Conservation (phyloP, 2,329 filamentous ascomycete species). For the Phyllachora maydis region DNA sequence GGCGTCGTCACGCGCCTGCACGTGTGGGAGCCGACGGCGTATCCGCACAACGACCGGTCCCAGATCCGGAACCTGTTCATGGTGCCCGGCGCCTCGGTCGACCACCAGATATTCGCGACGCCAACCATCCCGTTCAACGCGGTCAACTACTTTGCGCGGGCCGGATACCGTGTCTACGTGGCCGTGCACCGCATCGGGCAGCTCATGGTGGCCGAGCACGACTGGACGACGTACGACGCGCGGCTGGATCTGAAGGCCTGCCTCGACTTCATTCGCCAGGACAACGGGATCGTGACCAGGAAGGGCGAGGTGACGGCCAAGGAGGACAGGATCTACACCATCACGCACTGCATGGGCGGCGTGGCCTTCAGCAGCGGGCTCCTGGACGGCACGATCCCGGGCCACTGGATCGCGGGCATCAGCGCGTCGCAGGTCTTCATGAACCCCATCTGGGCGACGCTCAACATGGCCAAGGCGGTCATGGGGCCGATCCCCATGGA, state of each 20-base stretch:
- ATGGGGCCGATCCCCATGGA: slow-evolving; percentile 25
- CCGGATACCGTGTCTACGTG: slow-evolving; percentile 38
- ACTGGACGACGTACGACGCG: slow-evolving; percentile 38
- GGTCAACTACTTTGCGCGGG: slow-evolving; percentile 38
- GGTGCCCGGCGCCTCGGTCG: slow-evolving; percentile 40
- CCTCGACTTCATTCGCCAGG: slow-evolving; percentile 26
- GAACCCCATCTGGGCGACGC: slow-evolving; percentile 33
- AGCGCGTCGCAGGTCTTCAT: slow-evolving; percentile 41
- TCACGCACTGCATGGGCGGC: slow-evolving; percentile 43
- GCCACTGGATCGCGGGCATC: slow-evolving; percentile 34
- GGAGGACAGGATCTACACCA: slow-evolving; percentile 24
- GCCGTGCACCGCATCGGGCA: slow-evolving; percentile 36
- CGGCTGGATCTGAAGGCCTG: slow-evolving; percentile 36
- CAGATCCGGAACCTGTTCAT: slow-evolving; percentile 30
- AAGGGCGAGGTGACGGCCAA: not conserved
- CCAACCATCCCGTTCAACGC: slow-evolving; percentile 43
- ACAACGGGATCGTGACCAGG: slow-evolving; percentile 7
- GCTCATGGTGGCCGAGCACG: slow-evolving; percentile 23
- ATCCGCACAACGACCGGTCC: slow-evolving; percentile 3
- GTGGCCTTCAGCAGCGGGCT: slow-evolving; percentile 37
- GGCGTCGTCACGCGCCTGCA: slow-evolving; percentile 29
- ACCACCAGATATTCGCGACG: slow-evolving; percentile 40
- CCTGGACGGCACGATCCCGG: slow-evolving; percentile 37
- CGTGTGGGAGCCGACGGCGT: slow-evolving; percentile 30
- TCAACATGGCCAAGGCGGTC: slow-evolving; percentile 36